A percentile compares a stretch with the other conserved stretches of the same genome.
phyloP scores from a whole-genome alignment of 1,284 basidiomycete genomes.

The Papiliotrema laurentii region DNA sequence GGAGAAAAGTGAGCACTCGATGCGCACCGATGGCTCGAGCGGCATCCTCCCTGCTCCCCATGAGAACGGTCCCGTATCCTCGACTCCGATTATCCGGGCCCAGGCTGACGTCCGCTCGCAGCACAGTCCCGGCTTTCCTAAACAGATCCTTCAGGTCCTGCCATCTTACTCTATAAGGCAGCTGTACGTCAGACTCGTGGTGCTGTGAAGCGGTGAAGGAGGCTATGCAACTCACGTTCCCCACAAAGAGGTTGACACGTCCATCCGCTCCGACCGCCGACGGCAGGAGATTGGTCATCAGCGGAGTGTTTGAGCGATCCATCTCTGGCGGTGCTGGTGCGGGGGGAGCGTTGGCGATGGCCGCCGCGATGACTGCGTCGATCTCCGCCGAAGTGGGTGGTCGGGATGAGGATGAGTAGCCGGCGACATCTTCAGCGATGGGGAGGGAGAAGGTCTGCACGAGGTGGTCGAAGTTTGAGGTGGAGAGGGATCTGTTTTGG shows the following conservation, averaged over 20 bases:
- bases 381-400: slow-evolving; percentile 43
- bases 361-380: slow-evolving; percentile 45
- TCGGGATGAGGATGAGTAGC: slow-evolving; percentile 21
- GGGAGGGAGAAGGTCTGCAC: background rate
- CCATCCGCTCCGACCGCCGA: slow-evolving; percentile 59
- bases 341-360: slow-evolving; percentile 45
- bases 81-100: slow-evolving; percentile 87
- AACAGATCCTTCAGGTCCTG: slow-evolving; percentile 98
- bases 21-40: slow-evolving; percentile 65
- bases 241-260: slow-evolving; percentile 82
- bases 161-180: slow-evolving; percentile 90
- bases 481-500: no score
- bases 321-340: slow-evolving; percentile 23
- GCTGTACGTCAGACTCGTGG: slow-evolving; percentile 50
- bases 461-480: background rate
- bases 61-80: slow-evolving; percentile 88
- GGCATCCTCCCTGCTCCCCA: slow-evolving; percentile 87
- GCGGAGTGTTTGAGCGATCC: slow-evolving; percentile 36
- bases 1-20: no score
- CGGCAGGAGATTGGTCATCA: slow-evolving; percentile 48
- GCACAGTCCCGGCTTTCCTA: slow-evolving; percentile 86
- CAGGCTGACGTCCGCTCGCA: slow-evolving; percentile 88
- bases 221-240: slow-evolving; percentile 66
- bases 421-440: no score
- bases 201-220: slow-evolving; percentile 4